phyloP scores from a whole-genome alignment of 2,329 filamentous ascomycete genomes.

The Diplodia seriata region DNA sequence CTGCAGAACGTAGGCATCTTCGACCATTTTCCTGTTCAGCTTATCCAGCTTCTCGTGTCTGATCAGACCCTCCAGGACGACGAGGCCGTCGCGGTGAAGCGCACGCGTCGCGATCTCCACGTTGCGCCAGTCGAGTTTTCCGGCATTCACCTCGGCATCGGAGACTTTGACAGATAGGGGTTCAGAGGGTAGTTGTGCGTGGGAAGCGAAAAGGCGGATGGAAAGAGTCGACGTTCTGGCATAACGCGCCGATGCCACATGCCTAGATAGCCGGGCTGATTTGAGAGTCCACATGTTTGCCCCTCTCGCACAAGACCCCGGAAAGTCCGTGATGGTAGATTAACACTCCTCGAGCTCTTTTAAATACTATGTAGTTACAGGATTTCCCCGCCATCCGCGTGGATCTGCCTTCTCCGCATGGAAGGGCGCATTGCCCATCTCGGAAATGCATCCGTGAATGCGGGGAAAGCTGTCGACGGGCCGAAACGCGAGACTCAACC shows the following conservation, averaged over 20 bases:
- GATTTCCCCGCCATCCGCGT: slow-evolving; percentile 4
- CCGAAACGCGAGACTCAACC: slow-evolving; percentile 15
- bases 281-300: background rate
- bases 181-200: slow-evolving; percentile 39
- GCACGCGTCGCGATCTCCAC: slow-evolving; percentile 63
- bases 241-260: background rate
- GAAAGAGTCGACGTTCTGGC: background rate
- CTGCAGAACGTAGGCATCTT: slow-evolving; percentile 62
- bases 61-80: slow-evolving; percentile 63
- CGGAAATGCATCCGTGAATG: background rate
- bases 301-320: background rate
- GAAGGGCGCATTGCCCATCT: slow-evolving; percentile 15
- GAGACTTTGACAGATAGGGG: slow-evolving; percentile 52
- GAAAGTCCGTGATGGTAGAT: background rate
- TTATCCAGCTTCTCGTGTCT: slow-evolving; percentile 59
- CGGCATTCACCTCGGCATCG: slow-evolving; percentile 50
- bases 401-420: slow-evolving; percentile 8
- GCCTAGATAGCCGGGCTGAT: background rate
- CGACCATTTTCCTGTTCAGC: slow-evolving; percentile 65
- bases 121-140: slow-evolving; percentile 55
- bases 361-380: background rate
- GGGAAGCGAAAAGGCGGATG: slow-evolving; percentile 9
- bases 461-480: slow-evolving; percentile 6
- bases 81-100: slow-evolving; percentile 61
- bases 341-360: background rate